A percentile compares a stretch with the other conserved stretches of the same genome.
Conservation (phyloP, 2,329 filamentous ascomycete genomes). For the Kalaharituber pfeilii region DNA sequence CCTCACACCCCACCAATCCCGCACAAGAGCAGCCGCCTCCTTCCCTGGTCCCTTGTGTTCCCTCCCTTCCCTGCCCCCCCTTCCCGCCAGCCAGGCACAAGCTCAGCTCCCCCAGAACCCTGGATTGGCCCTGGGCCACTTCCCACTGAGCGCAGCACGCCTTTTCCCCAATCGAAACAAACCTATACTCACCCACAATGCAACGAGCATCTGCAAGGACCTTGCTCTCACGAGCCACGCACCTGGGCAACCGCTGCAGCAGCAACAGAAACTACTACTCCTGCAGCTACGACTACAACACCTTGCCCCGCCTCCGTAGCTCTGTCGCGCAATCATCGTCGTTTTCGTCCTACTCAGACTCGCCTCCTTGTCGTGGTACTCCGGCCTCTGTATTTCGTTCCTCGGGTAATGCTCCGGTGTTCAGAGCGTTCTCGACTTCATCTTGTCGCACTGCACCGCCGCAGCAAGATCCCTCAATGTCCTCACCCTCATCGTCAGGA, state of each 20-base stretch:
- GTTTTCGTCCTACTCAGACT: too few species aligned
- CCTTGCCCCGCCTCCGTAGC: neutral
- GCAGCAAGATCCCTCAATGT: neutral
- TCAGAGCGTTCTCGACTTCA: too few species aligned
- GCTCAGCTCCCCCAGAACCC: constrained; percentile 21
- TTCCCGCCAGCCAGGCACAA: neutral
- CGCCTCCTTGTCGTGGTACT: too few species aligned
- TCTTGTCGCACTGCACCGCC: neutral
- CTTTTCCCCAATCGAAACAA: neutral
- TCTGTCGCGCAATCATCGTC: neutral
- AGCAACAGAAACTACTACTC: neutral
- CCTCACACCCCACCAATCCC: too few species aligned
- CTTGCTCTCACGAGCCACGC: neutral
- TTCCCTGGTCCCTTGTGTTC: too few species aligned
- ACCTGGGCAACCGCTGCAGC: neutral
- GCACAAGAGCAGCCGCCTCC: too few species aligned
- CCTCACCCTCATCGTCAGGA: neutral
- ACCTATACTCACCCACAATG: neutral
- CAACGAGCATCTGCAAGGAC: neutral
- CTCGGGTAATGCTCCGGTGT: neutral
- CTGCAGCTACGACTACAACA: neutral
- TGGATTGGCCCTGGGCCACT: constrained; percentile 31
- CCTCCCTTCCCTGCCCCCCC: neutral
- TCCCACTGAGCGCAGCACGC: neutral
- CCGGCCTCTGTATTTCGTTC: neutral